Conservation (phyloP, 2,329 filamentous ascomycete genomes). For the Kalaharituber pfeilii region DNA sequence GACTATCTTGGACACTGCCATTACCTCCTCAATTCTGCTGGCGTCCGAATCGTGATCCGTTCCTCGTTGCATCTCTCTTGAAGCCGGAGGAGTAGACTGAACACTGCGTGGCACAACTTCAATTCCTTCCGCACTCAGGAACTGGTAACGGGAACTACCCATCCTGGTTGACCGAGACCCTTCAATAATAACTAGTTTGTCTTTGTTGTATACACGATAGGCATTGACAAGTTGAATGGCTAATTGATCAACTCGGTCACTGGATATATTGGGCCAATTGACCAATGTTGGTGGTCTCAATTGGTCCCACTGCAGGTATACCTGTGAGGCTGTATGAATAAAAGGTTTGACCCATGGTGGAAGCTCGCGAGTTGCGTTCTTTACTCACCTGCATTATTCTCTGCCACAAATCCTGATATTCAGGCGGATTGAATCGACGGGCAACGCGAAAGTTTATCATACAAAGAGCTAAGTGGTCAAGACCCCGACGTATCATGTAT, state of each 20-base stretch:
- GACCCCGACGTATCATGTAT: not conserved
- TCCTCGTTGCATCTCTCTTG: not conserved
- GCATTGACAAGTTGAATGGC: not conserved
- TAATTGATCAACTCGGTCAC: not conserved
- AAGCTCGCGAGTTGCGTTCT: not conserved
- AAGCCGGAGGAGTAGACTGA: not conserved
- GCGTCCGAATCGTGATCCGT: no score
- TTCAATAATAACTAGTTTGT: not conserved
- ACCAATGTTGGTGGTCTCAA: not conserved
- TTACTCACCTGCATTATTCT: not conserved
- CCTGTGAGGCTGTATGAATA: not conserved
- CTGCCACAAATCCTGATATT: not conserved
- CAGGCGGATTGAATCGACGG: not conserved
- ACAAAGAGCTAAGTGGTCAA: not conserved
- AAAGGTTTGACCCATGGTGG: not conserved
- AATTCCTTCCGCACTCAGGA: no score
- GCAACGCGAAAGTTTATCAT: not conserved
- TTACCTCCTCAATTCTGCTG: not conserved
- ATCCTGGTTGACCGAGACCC: not conserved
- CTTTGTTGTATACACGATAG: not conserved
- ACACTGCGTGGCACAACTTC: not conserved
- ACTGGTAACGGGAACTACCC: not conserved
- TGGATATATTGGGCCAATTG: not conserved
- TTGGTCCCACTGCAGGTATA: not conserved
- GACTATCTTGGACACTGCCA: not conserved